Conservation (phyloP, 495 filamentous ascomycete genomes). For the Oidiodendron maius region DNA sequence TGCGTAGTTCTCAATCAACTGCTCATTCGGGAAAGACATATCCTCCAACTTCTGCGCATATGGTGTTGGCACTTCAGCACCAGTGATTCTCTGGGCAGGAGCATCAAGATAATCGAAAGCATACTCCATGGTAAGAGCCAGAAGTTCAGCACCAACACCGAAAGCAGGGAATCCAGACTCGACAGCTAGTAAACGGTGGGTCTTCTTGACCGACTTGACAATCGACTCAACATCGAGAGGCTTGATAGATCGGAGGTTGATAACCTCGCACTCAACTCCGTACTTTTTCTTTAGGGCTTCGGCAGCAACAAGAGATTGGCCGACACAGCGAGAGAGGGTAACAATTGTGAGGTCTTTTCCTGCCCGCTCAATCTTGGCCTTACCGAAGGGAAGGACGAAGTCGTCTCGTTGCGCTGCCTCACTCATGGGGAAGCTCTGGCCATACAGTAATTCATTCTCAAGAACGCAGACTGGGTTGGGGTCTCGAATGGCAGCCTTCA, state of each 20-base stretch:
- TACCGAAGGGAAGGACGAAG: constrained; percentile 93
- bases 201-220: constrained; percentile 97
- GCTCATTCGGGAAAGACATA: constrained; percentile 85
- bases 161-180: constrained; percentile 96
- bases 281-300: constrained; percentile 90
- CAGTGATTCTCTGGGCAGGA: constrained; percentile 87
- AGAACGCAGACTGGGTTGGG: constrained; percentile 93
- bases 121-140: constrained; percentile 94
- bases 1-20: constrained; percentile 55
- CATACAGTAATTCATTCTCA: constrained; percentile 98
- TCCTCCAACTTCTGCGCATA: constrained; percentile 85
- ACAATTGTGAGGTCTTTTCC: constrained; percentile 97
- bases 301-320: constrained; percentile 83
- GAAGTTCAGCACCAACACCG: constrained; percentile 85
- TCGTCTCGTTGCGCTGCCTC: constrained; percentile 91
- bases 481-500: constrained; percentile 97
- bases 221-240: constrained; percentile 93
- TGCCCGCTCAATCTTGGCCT: constrained; percentile 95
- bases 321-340: constrained; percentile 88
- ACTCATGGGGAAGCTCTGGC: constrained; percentile 90
- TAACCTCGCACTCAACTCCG: constrained; percentile 90
- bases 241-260: constrained; percentile 97
- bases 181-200: constrained; percentile 80
- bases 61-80: constrained; percentile 93
- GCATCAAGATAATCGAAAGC: constrained; percentile 95